phyloP scores from a whole-genome alignment of 1,139 yeast species.

The Insectozyma bohioensis region DNA sequence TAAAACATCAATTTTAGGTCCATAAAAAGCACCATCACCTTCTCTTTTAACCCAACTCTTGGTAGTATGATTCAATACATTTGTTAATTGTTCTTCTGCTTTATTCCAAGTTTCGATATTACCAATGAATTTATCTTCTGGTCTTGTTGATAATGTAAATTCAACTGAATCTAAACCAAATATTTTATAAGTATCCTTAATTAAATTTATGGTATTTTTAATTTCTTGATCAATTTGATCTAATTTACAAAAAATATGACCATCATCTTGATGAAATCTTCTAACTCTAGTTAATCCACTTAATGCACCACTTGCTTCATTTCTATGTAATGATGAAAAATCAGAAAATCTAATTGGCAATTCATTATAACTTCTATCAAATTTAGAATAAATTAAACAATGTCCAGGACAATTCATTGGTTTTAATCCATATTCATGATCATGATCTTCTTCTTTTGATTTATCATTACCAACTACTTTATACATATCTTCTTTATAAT shows the following conservation, averaged over 20 bases:
- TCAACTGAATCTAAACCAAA: constrained; percentile 72
- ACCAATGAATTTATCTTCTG: constrained; percentile 81
- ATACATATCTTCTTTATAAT: constrained; percentile 94
- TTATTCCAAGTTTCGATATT: constrained; percentile 77
- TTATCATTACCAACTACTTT: constrained; percentile 58
- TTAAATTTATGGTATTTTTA: constrained; percentile 66
- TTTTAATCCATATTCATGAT: constrained; percentile 74
- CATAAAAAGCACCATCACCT: constrained; percentile 98
- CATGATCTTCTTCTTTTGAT: constrained; percentile 28
- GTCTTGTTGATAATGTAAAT: constrained; percentile 84
- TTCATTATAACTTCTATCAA: constrained; percentile 86
- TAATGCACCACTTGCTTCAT: constrained; percentile 92
- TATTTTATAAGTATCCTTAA: constrained; percentile 74
- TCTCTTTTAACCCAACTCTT: constrained; percentile 75
- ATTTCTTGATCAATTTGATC: constrained; percentile 84
- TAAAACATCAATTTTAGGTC: constrained; percentile 90
- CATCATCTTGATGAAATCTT: constrained; percentile 98
- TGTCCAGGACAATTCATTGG: constrained; percentile 99
- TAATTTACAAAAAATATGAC: constrained; percentile 89
- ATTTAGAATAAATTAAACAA: constrained; percentile 78
- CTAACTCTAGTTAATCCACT: constrained; percentile 94
- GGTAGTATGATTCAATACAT: constrained; percentile 59
- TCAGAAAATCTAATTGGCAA: constrained; percentile 89
- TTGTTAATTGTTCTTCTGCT: constrained; percentile 74
- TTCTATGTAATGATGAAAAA: constrained; percentile 91